Base-by-base conservation (phyloP, 495 filamentous ascomycete genomes). In the Aspergillus ostianus region DNA sequence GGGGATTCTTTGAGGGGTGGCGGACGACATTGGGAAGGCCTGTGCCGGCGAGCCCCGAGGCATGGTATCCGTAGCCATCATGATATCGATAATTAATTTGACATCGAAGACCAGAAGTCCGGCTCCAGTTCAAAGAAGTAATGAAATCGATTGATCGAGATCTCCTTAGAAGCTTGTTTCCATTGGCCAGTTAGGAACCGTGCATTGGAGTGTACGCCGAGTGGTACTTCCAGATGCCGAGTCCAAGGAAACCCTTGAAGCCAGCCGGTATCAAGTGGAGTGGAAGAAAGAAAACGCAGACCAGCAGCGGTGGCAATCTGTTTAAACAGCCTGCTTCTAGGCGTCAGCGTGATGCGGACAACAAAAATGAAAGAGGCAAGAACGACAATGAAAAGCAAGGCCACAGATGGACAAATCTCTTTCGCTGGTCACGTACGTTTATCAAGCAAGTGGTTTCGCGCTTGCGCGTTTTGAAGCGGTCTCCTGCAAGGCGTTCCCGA, bases 1-100 rank as follows among this genome's bases (percentile, higher is more conserved):
- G 15, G 85, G 84, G 13, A 82, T 82, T 62, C 86, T 78, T 61
- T 85, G 88, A 7, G 87, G 85, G 17, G 85, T 87, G 46, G 86
- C 84, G 20, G 82, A 78, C 19, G 89, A 88, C 49, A 86, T 84
- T 30, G 90, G 87, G 32, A 92, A 73, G 20, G 80, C 63, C 55
- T 76, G 65, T 54, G 64, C 68, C 58, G 58, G 64, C 41, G 69
- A 61, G 51, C 56, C 63, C 53, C 60, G 65, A 56, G 58, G 55
- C 9, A 61, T 45, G 44, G 55, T 62, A 47, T 65, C 64, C 36
- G 68, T 70, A 41, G 72, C 67, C 71, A 73, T 73, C 52, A 64
- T 64, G 23, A 62, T 64, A 44, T 58, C 23, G 56, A 45, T 50
- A 29, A 36, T 51, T 15, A 20, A 32, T 46, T 27, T n/a, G 21